These are phyloP conservation scores for Myriosclerotinia duriaeana DNA, from an alignment of 2,329 filamentous ascomycete species.

Conservation along the genomic window DNA sequence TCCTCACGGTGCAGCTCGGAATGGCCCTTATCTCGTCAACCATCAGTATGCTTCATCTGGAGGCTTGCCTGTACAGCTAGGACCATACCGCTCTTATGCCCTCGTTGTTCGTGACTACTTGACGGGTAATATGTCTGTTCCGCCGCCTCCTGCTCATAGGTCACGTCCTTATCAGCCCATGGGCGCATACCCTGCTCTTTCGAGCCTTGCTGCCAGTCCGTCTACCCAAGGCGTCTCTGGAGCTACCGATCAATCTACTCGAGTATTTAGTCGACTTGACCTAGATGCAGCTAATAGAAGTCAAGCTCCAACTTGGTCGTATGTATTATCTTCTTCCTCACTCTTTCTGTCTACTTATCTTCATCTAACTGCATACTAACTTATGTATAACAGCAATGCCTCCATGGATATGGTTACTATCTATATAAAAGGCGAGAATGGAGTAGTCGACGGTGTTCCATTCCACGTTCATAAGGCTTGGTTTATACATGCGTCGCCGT, in stretches of 20 bases:
- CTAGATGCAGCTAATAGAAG: background rate
- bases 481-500: conserved; percentile 10
- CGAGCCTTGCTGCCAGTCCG: background rate
- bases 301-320: background rate
- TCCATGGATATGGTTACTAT: background rate
- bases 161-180: background rate
- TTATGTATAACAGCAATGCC: background rate
- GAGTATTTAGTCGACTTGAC: background rate
- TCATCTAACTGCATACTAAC: background rate
- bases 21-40: too few species aligned
- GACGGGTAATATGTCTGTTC: background rate
- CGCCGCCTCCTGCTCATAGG: background rate
- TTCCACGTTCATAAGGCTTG: conserved; percentile 15
- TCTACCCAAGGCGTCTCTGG: background rate
- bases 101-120: background rate
- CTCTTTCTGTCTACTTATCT: background rate
- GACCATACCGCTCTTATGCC: background rate
- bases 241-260: background rate
- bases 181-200: too few species aligned
- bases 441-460: background rate
- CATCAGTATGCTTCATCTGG: background rate
- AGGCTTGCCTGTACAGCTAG: background rate
- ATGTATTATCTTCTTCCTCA: background rate
- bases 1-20: too few species aligned
- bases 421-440: background rate